A percentile compares a stretch with the other conserved stretches of the same genome.
phyloP scores from a whole-genome alignment of 306 rosid species.

The Cicer chorassanicum region DNA sequence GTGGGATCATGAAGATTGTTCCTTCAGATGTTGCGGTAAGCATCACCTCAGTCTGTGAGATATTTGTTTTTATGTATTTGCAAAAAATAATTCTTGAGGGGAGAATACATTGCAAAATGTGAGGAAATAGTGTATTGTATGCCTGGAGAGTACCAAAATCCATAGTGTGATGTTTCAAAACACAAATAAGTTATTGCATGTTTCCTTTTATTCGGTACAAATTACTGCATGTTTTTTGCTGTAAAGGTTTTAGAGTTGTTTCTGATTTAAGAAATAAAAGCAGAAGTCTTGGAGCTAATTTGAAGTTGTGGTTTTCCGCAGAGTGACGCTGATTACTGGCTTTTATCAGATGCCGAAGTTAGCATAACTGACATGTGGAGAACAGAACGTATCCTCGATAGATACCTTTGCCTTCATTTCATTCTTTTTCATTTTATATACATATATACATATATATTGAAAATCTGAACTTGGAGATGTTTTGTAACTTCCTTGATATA shows the following conservation, averaged over 20 bases:
- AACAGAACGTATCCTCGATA: slow-evolving; percentile 72
- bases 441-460: no score
- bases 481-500: slow-evolving; percentile 54
- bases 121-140: slow-evolving; percentile 26
- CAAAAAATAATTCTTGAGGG: neutral
- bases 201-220: neutral
- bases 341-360: slow-evolving; percentile 81
- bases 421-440: neutral
- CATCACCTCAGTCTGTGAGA: slow-evolving; percentile 35
- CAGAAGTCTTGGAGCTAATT: slow-evolving; percentile 35
- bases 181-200: slow-evolving; percentile 16
- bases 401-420: slow-evolving; percentile 28
- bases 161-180: neutral
- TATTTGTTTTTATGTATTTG: slow-evolving; percentile 40
- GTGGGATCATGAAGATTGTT: slow-evolving; percentile 98
- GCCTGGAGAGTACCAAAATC: slow-evolving; percentile 4
- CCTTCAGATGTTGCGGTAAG: slow-evolving; percentile 96
- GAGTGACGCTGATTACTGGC: slow-evolving; percentile 98
- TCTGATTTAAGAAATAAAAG: slow-evolving; percentile 33
- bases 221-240: slow-evolving; percentile 28
- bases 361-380: slow-evolving; percentile 97
- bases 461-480: slow-evolving; percentile 14
- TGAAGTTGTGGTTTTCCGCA: slow-evolving; percentile 46
- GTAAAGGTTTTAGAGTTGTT: neutral
- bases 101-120: slow-evolving; percentile 7